Conservation (phyloP, 2,329 filamentous ascomycete species). For the Rosellinia necatrix region DNA sequence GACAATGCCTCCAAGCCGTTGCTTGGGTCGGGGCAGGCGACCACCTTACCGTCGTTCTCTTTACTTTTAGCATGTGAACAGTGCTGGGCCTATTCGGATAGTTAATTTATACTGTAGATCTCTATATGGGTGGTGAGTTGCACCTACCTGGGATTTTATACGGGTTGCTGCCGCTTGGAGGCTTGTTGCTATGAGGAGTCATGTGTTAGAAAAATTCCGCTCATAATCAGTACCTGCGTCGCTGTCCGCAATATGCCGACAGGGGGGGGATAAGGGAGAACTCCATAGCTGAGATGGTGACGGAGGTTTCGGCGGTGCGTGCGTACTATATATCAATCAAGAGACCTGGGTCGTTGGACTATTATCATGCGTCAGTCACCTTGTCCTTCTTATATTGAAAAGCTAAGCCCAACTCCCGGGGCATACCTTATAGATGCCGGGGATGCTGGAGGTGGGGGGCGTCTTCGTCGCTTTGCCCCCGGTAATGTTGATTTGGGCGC, state of each 20-base stretch:
- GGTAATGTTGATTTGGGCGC: slow-evolving; percentile 44
- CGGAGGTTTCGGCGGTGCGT: neutral
- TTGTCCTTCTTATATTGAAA: neutral
- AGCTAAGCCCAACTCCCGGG: neutral
- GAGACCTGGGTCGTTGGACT: slow-evolving; percentile 43
- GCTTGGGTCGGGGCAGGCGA: too few relatives aligned
- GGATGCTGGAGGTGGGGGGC: slow-evolving; percentile 44
- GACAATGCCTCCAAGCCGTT: too few relatives aligned
- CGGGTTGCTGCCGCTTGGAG: slow-evolving; percentile 26
- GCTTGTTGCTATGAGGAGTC: slow-evolving; percentile 25
- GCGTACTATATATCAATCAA: slow-evolving; percentile 43
- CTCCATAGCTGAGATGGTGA: too few relatives aligned
- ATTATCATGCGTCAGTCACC: neutral
- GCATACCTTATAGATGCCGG: slow-evolving; percentile 44
- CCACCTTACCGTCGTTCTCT: too few relatives aligned
- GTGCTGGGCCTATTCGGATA: neutral
- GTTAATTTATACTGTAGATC: neutral
- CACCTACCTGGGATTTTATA: slow-evolving; percentile 43
- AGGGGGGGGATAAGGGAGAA: too few relatives aligned
- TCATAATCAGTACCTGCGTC: neutral
- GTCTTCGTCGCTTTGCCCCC: slow-evolving; percentile 40
- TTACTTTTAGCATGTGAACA: slow-evolving; percentile 11
- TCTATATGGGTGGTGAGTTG: neutral
- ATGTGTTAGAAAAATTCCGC: neutral
- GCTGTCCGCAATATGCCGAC: too few relatives aligned